Evolutionary conservation across 2,329 filamentous ascomycete species (phyloP).

Genomic region (Chaetomiaceae sp.): DNA sequence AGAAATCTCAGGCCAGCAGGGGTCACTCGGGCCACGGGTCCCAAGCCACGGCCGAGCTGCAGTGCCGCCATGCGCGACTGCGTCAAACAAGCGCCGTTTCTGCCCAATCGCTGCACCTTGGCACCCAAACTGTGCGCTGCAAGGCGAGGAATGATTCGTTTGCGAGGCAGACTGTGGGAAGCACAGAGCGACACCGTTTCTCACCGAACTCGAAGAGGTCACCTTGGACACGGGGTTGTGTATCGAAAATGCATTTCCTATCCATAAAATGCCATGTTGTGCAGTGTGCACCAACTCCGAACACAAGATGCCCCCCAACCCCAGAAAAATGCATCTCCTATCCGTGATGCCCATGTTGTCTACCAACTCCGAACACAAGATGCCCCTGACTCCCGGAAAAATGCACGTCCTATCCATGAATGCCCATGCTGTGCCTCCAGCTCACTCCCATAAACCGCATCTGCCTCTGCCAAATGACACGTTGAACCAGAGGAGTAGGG

Average conservation of each 20-base stretch:
- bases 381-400: too few relatives aligned
- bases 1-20: conserved; percentile 2
- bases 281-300: too few relatives aligned
- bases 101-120: conserved; percentile 19
- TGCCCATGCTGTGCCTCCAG: too few relatives aligned
- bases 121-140: conserved; percentile 2
- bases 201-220: not conserved
- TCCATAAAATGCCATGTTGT: not conserved
- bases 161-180: not conserved
- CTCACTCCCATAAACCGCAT: too few relatives aligned
- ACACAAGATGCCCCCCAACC: too few relatives aligned
- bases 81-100: not conserved
- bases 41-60: conserved; percentile 6
- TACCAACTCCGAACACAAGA: too few relatives aligned
- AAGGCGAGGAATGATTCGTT: not conserved
- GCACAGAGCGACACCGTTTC: not conserved
- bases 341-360: too few relatives aligned
- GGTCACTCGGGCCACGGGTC: conserved; percentile 1
- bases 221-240: not conserved
- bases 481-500: too few relatives aligned
- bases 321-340: too few relatives aligned
- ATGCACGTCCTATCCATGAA: not conserved
- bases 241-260: not conserved
- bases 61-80: conserved; percentile 7
- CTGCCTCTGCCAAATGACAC: too few relatives aligned